Evolutionary conservation across 139 green algal species (phyloP), one percentile per base, ranked within the genome.

Genomic region (Haematococcus sp.): DNA sequence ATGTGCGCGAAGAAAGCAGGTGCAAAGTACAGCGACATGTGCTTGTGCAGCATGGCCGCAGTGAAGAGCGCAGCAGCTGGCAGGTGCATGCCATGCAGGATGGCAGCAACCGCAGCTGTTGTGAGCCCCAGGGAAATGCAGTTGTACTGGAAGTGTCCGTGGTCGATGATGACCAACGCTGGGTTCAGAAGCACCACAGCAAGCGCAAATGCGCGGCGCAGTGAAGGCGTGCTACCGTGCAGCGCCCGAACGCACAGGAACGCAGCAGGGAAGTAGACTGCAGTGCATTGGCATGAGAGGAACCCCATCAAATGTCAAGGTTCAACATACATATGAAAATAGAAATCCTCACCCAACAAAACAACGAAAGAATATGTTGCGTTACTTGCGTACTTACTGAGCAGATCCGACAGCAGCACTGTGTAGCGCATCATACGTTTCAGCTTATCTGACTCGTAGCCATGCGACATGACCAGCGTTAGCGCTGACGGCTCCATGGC

Each of bases 1-100:
- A 99, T 83, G 78, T 98, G 88, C 0, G 81, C 88, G 79, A 99
- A 98, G 79, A 99, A 98, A 4, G 95, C 96, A 0, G 94, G 95
- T 16, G 95, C 96, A 75, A 87, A 98, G 84, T 96, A 99, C 58
- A 97, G 58, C 23, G 63, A 77, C 96, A 99, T 99, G 74, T 99
- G 95, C 98, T 99, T 86, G 40, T 86, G 80, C 76, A 95, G 97
- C 0, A 99, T 73, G 1, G 94, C 81, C 23, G 90, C 43, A 69
- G 79, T 87, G 84, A 91, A 99, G 11, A 97, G 84, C 1, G 91
- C 52, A 25, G 76, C 90, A 34, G 81, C 93, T 30, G 82, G 54
- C 49, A 86, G 35, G 43, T 71, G 67, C 35, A 43, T 30, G 22
- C 71, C 67, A 3, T 30, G 1, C 0, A 27, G 43, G 28, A 80